Base-by-base conservation (phyloP, 1,139 yeast species). In the Yamadazyma mexicana region DNA sequence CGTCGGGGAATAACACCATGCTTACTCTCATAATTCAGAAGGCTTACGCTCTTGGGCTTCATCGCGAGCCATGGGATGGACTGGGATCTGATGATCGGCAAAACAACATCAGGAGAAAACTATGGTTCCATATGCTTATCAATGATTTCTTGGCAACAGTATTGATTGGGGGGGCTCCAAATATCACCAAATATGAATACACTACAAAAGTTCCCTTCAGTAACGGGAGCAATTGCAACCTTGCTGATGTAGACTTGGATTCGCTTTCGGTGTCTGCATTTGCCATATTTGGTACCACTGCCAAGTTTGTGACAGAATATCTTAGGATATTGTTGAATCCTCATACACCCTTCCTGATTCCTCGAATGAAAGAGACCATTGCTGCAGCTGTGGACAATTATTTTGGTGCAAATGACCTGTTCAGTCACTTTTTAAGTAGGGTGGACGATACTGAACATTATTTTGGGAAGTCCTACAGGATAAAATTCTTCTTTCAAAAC, bases 21-120 rank as follows among this genome's bases (percentile, higher is more conserved):
- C 64, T 56, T 37, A 72, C 73, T 1, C 46, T 71, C 35, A 47
- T 76, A 25, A 51, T 63, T 11, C 71, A 73, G 40, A 65, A 66
- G 58, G 77, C 76, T 0, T 60, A 63, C 38, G 54, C 69, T 3
- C 51, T 76, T 41, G 81, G 81, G 0, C 48, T 76, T 29, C 65
- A 75, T 47, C 53, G 76, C 33, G 74, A 71, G 17, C 71, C 73
- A 0, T 66, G 63, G 33, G 35, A 24, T 9, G 29, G 17, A 9
- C 3, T 17, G 4, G 14, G 12, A 17, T 49, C 50, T 20, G 66
- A 62, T 38, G 61, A 51, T 28, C 62, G 56, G 42, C 37, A 48
- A 2, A 63, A 64, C 40, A 62, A 65, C 45, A 48, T 70, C 37
- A 55, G 62, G 10, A 41, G 57, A 31, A 52, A 51, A 28, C 44